Percentiles rank a stretch among this genome's conserved stretches.
phyloP scores from a whole-genome alignment of 2,329 filamentous ascomycete genomes.

The Zasmidium citrigriseum region DNA sequence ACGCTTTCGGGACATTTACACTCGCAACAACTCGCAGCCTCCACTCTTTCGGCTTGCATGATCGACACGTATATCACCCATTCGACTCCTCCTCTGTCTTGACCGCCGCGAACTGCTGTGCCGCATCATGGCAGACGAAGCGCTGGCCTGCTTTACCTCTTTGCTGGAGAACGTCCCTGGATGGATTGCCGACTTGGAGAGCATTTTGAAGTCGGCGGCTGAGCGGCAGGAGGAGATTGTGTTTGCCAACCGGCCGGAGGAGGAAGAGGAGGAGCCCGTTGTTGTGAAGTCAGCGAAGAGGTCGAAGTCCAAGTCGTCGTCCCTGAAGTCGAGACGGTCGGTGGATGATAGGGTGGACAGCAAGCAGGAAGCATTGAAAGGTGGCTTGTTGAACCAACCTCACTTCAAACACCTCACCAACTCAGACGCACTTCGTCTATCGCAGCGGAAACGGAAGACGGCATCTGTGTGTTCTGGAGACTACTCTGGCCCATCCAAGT shows the following conservation, averaged over 20 bases:
- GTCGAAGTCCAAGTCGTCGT: conserved; percentile 23
- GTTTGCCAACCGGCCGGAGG: conserved; percentile 23
- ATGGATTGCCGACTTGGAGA: conserved; percentile 36
- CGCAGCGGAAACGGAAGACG: conserved; percentile 46
- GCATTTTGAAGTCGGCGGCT: conserved; percentile 26
- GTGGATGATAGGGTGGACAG: neutral
- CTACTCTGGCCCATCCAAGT: conserved; percentile 52
- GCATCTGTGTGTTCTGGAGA: conserved; percentile 43
- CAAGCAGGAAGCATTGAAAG: conserved; percentile 3
- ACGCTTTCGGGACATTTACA: conserved; percentile 2
- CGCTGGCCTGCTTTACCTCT: conserved; percentile 30
- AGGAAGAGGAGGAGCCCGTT: conserved; percentile 1
- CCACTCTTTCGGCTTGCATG: conserved; percentile 6
- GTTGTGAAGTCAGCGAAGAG: neutral
- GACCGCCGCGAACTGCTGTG: neutral
- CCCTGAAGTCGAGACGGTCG: conserved; percentile 23
- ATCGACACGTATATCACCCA: conserved; percentile 2
- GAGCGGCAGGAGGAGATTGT: conserved; percentile 31
- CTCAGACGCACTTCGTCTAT: conserved; percentile 30
- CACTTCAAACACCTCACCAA: conserved; percentile 29
- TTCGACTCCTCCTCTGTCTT: neutral
- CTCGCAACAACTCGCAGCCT: conserved; percentile 6
- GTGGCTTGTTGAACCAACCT: conserved; percentile 16
- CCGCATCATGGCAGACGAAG: conserved; percentile 33
- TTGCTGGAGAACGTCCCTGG: conserved; percentile 32